A percentile compares a stretch with the other conserved stretches of the same genome.
phyloP scores from a whole-genome alignment of 345 rosid genomes.

The Camelina neglecta region DNA sequence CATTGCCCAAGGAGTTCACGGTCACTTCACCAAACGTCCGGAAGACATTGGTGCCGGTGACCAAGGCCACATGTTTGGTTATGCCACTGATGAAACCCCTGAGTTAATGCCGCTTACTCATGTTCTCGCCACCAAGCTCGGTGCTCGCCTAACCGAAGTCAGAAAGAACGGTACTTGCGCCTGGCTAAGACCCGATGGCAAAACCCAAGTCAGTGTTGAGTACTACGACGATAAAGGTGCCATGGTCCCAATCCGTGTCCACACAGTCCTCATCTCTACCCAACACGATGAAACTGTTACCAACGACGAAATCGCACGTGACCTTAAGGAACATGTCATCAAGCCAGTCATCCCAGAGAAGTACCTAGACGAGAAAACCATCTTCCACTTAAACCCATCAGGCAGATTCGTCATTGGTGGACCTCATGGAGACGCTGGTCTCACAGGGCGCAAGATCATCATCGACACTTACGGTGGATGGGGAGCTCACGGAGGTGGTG shows the following conservation, averaged over 20 bases:
- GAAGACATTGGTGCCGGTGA: slow-evolving; percentile 48
- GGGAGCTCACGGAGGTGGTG: slow-evolving; percentile 49
- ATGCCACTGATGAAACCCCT: slow-evolving; percentile 48
- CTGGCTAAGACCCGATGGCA: slow-evolving; percentile 45
- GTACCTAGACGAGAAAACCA: slow-evolving; percentile 46
- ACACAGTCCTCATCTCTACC: slow-evolving; percentile 42
- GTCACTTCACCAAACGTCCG: slow-evolving; percentile 44
- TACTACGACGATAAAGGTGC: slow-evolving; percentile 45
- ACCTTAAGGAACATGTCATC: slow-evolving; percentile 45
- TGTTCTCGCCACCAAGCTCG: slow-evolving; percentile 44
- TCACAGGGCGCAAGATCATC: slow-evolving; percentile 46
- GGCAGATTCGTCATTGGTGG: slow-evolving; percentile 44
- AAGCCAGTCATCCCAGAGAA: slow-evolving; percentile 45
- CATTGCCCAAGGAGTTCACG: slow-evolving; percentile 46
- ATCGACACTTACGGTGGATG: slow-evolving; percentile 45
- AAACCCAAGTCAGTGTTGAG: slow-evolving; percentile 47
- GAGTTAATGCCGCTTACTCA: slow-evolving; percentile 44
- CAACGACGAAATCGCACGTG: slow-evolving; percentile 44
- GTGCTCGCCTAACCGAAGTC: slow-evolving; percentile 43
- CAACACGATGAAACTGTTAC: slow-evolving; percentile 46
- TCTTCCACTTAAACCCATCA: slow-evolving; percentile 46
- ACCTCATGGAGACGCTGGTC: slow-evolving; percentile 46
- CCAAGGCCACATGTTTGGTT: slow-evolving; percentile 48
- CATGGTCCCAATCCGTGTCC: slow-evolving; percentile 45
- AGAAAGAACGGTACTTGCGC: slow-evolving; percentile 46